Percentiles rank a stretch among this genome's conserved stretches.
These are phyloP conservation scores for Fusarium longipes DNA, from an alignment of 2,329 filamentous ascomycete genomes.

Conservation along the genomic window DNA sequence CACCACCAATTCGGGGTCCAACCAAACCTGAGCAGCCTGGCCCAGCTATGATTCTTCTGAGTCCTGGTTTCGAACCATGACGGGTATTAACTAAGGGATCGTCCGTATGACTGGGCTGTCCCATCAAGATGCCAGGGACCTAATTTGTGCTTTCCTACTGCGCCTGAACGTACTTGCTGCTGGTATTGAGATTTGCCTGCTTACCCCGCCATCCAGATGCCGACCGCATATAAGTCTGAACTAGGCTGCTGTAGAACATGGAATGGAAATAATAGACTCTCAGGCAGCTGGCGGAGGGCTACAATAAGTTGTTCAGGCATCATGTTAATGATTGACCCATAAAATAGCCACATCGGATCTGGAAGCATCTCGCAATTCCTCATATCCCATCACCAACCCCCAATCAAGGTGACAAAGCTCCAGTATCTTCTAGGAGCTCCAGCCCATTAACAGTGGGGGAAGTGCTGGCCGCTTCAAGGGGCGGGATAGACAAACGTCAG, in stretches of 20 bases:
- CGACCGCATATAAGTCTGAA: constrained; percentile 26
- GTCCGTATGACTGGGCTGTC: too few species aligned
- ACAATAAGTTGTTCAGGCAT: not conserved
- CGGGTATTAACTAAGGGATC: not conserved
- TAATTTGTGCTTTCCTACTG: not conserved
- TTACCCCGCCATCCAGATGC: constrained; percentile 40
- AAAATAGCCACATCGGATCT: not conserved
- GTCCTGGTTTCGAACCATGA: not conserved
- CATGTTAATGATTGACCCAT: not conserved
- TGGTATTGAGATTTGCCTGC: constrained; percentile 1
- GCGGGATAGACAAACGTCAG: constrained; percentile 33
- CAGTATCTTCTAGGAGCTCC: constrained; percentile 41
- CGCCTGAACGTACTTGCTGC: not conserved
- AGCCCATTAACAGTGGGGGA: constrained; percentile 41
- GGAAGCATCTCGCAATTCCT: constrained; percentile 20
- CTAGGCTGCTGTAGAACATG: constrained; percentile 23
- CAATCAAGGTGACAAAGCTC: constrained; percentile 34
- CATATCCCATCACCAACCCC: not conserved
- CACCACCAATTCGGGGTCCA: constrained; percentile 11
- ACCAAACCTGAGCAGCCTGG: not conserved
- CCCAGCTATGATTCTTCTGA: not conserved
- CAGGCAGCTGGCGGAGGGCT: not conserved
- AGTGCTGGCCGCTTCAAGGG: constrained; percentile 19
- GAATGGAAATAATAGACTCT: not conserved
- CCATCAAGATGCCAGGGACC: not conserved